Evolutionary conservation across 257 asterid species (phyloP).

Genomic region (Solanum okadae): DNA sequence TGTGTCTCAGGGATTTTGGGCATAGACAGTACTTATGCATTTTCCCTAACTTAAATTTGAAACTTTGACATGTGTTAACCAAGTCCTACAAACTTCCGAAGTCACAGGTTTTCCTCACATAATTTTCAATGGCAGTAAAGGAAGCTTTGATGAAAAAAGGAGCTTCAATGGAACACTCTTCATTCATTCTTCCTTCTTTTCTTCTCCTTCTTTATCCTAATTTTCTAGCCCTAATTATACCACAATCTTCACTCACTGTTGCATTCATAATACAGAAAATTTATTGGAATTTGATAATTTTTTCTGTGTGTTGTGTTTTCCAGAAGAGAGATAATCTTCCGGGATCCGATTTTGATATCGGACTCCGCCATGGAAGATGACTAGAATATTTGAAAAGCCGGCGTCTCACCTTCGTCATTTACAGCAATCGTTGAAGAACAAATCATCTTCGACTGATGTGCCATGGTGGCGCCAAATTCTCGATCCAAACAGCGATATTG

Average conservation of each 20-base stretch:
- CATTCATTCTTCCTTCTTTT: not conserved
- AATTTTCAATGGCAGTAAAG: constrained; percentile 29
- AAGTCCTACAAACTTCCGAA: constrained; percentile 10
- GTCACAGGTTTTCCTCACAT: constrained; percentile 18
- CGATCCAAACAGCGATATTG: constrained; percentile 85
- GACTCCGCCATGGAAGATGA: constrained; percentile 98
- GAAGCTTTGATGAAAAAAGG: not conserved
- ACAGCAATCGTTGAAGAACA: constrained; percentile 38
- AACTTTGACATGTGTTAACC: not conserved
- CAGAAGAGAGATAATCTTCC: not conserved
- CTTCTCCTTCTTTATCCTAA: not conserved
- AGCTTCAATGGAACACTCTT: not conserved
- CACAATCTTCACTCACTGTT: not conserved
- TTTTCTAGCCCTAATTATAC: not conserved
- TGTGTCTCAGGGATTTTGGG: too few species aligned
- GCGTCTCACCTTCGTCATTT: constrained; percentile 81
- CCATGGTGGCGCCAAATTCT: constrained; percentile 74
- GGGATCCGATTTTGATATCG: constrained; percentile 38
- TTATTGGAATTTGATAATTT: not conserved
- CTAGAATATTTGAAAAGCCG: constrained; percentile 62
- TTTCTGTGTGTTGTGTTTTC: not conserved
- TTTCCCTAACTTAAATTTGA: too few species aligned
- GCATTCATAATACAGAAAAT: not conserved
- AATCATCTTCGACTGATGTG: constrained; percentile 14
- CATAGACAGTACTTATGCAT: too few species aligned